Percentiles rank a stretch among this genome's conserved stretches.
These are phyloP conservation scores for Colletotrichum sp. DNA, from an alignment of 2,329 filamentous ascomycete species.

Conservation along the genomic window DNA sequence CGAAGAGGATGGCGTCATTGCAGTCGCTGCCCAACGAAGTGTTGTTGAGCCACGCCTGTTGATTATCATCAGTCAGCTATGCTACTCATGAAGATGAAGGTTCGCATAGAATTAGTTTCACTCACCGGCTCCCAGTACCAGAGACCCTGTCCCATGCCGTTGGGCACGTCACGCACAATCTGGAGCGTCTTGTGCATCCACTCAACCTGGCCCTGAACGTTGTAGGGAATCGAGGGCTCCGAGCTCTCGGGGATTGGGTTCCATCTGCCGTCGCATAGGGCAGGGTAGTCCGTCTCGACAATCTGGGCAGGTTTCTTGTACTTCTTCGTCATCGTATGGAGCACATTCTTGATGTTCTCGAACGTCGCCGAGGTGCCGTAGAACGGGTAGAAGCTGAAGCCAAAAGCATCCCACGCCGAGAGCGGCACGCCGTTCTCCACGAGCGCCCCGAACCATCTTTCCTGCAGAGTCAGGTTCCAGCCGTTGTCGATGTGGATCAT, in stretches of 20 bases:
- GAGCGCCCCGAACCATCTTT: conserved; percentile 15
- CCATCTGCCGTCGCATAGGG: conserved; percentile 13
- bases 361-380: conserved; percentile 18
- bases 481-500: conserved; percentile 20
- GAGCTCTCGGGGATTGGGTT: conserved; percentile 11
- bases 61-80: neutral
- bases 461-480: conserved; percentile 18
- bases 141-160: conserved; percentile 4
- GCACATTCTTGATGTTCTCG: conserved; percentile 1
- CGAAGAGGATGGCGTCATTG: conserved; percentile 14
- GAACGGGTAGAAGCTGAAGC: conserved; percentile 18
- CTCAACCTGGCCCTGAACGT: conserved; percentile 4
- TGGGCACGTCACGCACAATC: conserved; percentile 3
- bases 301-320: conserved; percentile 17
- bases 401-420: conserved; percentile 13
- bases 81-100: neutral
- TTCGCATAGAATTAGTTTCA: neutral
- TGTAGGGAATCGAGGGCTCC: conserved; percentile 17
- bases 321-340: conserved; percentile 4
- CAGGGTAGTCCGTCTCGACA: conserved; percentile 17
- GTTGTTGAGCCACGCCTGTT: conserved; percentile 1
- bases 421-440: conserved; percentile 12
- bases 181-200: conserved; percentile 3
- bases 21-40: conserved; percentile 15
- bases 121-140: conserved; percentile 13